Percentiles rank a stretch among this genome's conserved stretches.
Evolutionary conservation across 73 alveolate genomes (phyloP).

Genomic region (Blepharisma stoltei): DNA sequence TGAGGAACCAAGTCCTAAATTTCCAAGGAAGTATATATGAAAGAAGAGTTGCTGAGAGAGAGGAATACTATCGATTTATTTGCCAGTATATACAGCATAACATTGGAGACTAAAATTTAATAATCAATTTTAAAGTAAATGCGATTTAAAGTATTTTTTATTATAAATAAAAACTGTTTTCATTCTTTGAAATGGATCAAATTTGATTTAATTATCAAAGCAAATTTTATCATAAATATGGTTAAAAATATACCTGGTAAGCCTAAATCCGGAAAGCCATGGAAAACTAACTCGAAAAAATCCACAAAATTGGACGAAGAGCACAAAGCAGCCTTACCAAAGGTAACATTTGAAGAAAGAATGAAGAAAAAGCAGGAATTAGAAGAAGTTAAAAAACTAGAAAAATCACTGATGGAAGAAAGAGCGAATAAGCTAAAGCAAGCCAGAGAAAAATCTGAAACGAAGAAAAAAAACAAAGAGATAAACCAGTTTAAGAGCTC

Average conservation of each 20-base stretch:
- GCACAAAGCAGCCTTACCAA: conserved; percentile 12
- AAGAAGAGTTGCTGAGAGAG: neutral
- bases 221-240: neutral
- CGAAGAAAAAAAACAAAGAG: neutral
- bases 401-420: neutral
- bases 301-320: neutral
- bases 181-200: no score
- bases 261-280: conserved; percentile 28
- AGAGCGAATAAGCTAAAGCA: neutral
- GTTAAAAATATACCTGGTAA: neutral
- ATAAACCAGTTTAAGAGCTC: conserved; percentile 26
- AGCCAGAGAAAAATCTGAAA: conserved; percentile 20
- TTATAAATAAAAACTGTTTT: no score
- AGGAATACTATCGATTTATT: conserved; percentile 4
- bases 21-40: conserved; percentile 19
- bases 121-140: no score
- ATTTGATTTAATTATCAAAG: no score
- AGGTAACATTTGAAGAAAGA: conserved; percentile 8
- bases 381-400: neutral
- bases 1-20: neutral
- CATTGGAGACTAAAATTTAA: no score
- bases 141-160: no score
- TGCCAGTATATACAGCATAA: no score
- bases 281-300: neutral
- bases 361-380: conserved; percentile 12